Base-by-base conservation (phyloP, 1,139 yeast species). In the Hansenula sp. region DNA sequence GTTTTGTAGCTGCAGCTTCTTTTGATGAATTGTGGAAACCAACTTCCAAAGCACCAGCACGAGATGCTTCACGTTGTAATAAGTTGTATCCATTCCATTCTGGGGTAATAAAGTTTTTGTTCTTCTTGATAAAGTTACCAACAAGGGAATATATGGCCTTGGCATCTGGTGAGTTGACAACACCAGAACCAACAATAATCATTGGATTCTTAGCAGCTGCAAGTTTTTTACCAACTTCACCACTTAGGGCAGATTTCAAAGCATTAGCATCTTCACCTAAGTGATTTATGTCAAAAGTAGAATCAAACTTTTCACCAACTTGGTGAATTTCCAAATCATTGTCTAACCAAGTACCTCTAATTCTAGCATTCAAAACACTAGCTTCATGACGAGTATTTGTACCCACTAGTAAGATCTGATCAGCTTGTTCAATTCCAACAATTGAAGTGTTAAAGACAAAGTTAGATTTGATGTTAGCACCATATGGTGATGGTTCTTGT, bases 321-420 rank as follows among this genome's bases (percentile, higher is more conserved):
- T 79, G 79, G 48, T 81, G 80, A 47, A 87, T 67, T 57, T 77
- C 80, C 58, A 82, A 71, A 55, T 77, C 70, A 38, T 82, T 75
- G 53, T 83, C 71, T 59, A 87, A 72, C 94, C 94, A 87, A 45
- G 77, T 81, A 62, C 82, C 83, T 71, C 96, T 79, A 52, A 87
- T 82, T 67, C 95, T 79, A 34, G 95, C 79, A 62, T 87, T 87
- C 55, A 87, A 73, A 14, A 86, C 95, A 34, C 95, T 89, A 44
- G 96, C 96, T 68, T 87, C 96, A 57, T 78, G 89, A 62, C 96
- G 78, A 52, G 95, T 95, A 69, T 87, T 87, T 39, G 95, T 80
- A 47, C 95, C 95, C 44, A 86, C 75, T 52, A 86, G 71, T 55
- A 86, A 71, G 48, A 86, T 82, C 56, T 78, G 85, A 60, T 86